Evolutionary conservation across 2,329 filamentous ascomycete species (phyloP).

Genomic region (Colletotrichum sp.): DNA sequence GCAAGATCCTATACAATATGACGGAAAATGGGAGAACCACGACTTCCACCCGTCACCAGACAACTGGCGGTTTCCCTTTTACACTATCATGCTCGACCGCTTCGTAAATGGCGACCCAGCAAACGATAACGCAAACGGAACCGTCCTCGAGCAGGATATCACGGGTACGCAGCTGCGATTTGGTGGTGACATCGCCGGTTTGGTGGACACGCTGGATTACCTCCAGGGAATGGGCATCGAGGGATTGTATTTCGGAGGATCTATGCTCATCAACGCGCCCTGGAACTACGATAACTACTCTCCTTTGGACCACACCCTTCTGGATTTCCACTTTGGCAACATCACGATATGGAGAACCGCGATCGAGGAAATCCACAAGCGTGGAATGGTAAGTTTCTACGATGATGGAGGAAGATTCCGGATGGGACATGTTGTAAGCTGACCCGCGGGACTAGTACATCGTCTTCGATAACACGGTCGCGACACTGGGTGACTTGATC

Average conservation of each 20-base stretch:
- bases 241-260: conserved; percentile 67
- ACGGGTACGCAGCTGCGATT: conserved; percentile 67
- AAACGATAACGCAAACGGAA: conserved; percentile 68
- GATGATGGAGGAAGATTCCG: background rate
- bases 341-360: conserved; percentile 62
- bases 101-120: conserved; percentile 69
- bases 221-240: conserved; percentile 69
- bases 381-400: conserved; percentile 59
- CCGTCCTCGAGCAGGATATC: conserved; percentile 64
- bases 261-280: conserved; percentile 66
- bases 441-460: conserved; percentile 71
- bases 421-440: conserved; percentile 42
- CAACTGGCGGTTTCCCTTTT: conserved; percentile 71
- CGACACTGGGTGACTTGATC: conserved; percentile 68
- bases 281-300: conserved; percentile 67
- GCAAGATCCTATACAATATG: conserved; percentile 61
- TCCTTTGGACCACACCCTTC: conserved; percentile 64
- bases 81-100: conserved; percentile 67
- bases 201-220: conserved; percentile 67
- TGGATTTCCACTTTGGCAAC: conserved; percentile 68
- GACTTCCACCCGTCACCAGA: conserved; percentile 57
- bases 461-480: conserved; percentile 69
- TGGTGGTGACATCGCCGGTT: conserved; percentile 66
- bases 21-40: conserved; percentile 58
- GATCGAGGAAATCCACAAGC: conserved; percentile 62